Conservation (phyloP, 2,329 filamentous ascomycete genomes). For the Elsinoe fawcettii region DNA sequence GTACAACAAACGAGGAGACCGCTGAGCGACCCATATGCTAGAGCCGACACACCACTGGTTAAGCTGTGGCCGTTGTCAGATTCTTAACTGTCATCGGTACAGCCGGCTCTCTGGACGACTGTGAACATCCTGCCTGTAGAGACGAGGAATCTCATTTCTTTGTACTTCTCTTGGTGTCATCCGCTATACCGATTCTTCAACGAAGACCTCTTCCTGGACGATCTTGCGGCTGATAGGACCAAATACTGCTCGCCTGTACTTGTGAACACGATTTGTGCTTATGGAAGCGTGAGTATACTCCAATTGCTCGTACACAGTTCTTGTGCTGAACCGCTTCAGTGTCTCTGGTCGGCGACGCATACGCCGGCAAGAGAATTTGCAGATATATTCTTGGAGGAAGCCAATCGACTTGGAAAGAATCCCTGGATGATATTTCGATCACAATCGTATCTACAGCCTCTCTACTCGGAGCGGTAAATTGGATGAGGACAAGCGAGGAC, state of each 20-base stretch:
- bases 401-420: background rate
- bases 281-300: constrained; percentile 16
- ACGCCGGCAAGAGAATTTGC: background rate
- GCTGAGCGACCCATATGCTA: background rate
- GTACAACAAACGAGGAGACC: background rate
- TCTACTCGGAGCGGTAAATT: background rate
- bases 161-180: constrained; percentile 22
- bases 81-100: background rate
- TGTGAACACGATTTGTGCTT: constrained; percentile 21
- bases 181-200: constrained; percentile 21
- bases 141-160: constrained; percentile 18
- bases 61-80: background rate
- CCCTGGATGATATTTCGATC: background rate
- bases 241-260: constrained; percentile 20
- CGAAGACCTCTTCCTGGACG: constrained; percentile 20
- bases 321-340: background rate
- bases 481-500: background rate
- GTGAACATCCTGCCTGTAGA: constrained; percentile 19
- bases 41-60: background rate
- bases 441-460: background rate
- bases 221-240: constrained; percentile 16
- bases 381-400: background rate
- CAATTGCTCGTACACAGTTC: background rate
- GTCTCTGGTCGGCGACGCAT: background rate
- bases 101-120: constrained; percentile 16